These are phyloP conservation scores for Candida nonsorbophila DNA, from an alignment of 805 yeast species.

Conservation along the genomic window DNA sequence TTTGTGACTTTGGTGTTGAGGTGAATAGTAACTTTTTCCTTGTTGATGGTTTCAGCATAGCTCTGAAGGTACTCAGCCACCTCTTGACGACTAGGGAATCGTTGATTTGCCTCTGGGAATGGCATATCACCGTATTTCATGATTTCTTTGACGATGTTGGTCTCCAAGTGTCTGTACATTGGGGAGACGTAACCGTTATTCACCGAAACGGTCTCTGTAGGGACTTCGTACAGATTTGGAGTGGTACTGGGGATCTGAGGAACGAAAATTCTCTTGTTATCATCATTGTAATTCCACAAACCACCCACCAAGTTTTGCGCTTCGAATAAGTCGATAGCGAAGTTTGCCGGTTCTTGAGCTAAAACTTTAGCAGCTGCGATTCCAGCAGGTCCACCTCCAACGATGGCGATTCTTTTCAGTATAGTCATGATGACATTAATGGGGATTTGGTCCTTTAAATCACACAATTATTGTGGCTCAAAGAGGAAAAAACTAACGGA, in stretches of 20 bases:
- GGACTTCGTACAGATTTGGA: slow-evolving; percentile 15
- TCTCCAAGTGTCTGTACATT: slow-evolving; percentile 61
- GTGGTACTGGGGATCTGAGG: slow-evolving; percentile 10
- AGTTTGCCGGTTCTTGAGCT: slow-evolving; percentile 39
- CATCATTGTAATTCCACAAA: slow-evolving; percentile 53
- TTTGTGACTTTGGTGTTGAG: slow-evolving; percentile 12
- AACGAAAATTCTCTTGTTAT: slow-evolving; percentile 26
- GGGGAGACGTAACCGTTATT: slow-evolving; percentile 29
- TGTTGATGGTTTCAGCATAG: slow-evolving; percentile 37
- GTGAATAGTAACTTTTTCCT: slow-evolving; percentile 3
- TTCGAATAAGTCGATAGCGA: slow-evolving; percentile 56
- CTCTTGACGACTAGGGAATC: slow-evolving; percentile 55
- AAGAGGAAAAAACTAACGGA: no score
- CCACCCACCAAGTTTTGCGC: slow-evolving; percentile 64
- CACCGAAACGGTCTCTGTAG: slow-evolving; percentile 11
- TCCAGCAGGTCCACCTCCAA: slow-evolving; percentile 81
- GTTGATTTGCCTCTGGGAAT: slow-evolving; percentile 27
- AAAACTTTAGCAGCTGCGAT: slow-evolving; percentile 62
- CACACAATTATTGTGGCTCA: no score
- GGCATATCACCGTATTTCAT: slow-evolving; percentile 49
- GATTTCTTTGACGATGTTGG: slow-evolving; percentile 58
- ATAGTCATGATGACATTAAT: no score
- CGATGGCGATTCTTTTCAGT: slow-evolving; percentile 52
- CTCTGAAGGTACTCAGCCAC: slow-evolving; percentile 55
- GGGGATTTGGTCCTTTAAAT: no score